These are phyloP conservation scores for Naganishia friedmannii DNA, from an alignment of 768 basidiomycete genomes.

Conservation along the genomic window DNA sequence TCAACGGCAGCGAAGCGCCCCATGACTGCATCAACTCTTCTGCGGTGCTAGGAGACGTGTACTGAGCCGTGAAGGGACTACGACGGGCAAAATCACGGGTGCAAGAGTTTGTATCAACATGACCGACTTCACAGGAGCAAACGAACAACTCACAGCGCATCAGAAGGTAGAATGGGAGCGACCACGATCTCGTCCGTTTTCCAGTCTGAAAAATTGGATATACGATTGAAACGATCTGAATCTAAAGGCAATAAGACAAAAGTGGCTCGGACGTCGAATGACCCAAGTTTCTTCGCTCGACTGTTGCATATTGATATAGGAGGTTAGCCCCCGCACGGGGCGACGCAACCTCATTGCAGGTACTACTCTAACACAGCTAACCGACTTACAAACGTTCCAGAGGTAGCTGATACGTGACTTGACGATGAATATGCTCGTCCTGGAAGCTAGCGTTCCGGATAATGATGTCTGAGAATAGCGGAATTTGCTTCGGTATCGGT, in stretches of 20 bases:
- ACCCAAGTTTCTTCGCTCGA: not conserved
- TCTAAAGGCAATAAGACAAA: conserved; percentile 1
- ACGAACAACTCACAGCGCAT: not conserved
- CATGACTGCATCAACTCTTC: not conserved
- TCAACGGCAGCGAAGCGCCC: not conserved
- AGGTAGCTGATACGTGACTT: conserved; percentile 5
- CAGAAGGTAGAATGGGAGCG: not conserved
- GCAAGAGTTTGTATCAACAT: not conserved
- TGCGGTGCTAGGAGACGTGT: not conserved
- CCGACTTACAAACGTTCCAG: conserved; percentile 7
- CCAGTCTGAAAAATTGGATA: not conserved
- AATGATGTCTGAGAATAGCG: conserved; percentile 1
- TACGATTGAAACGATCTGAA: not conserved
- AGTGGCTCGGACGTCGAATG: conserved; percentile 4
- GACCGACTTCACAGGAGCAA: not conserved
- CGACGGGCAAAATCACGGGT: not conserved
- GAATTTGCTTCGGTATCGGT: conserved; percentile 8
- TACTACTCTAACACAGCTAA: not conserved
- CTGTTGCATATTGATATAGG: not conserved
- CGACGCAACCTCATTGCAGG: too few relatives aligned
- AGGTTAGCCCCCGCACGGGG: too few relatives aligned
- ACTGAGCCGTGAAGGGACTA: not conserved
- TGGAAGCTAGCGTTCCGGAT: conserved; percentile 9
- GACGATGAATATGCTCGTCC: conserved; percentile 6
- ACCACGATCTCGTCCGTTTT: not conserved